Evolutionary conservation across 2,329 filamentous ascomycete species (phyloP).

Genomic region (Phialophora tarda): DNA sequence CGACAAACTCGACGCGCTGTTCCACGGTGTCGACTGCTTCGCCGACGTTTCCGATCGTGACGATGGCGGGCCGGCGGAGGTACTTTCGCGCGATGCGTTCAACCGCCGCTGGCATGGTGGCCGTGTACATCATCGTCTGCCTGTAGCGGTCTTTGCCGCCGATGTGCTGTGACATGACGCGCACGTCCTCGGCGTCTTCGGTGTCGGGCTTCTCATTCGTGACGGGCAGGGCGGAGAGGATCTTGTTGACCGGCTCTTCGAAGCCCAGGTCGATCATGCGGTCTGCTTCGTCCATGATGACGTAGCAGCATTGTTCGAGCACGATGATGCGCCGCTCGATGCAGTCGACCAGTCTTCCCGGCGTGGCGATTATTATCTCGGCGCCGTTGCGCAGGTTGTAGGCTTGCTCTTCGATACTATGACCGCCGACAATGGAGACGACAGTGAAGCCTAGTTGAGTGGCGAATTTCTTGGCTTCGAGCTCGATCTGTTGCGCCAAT

Average conservation of each 20-base stretch:
- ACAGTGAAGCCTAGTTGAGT: slow-evolving; percentile 88
- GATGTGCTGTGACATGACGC: slow-evolving; percentile 81
- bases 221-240: slow-evolving; percentile 90
- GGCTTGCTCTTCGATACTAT: slow-evolving; percentile 90
- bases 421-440: slow-evolving; percentile 97
- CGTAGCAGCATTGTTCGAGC: slow-evolving; percentile 93
- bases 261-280: slow-evolving; percentile 99
- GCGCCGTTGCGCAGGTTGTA: slow-evolving; percentile 89
- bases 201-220: slow-evolving; percentile 93
- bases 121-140: slow-evolving; percentile 99
- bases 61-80: slow-evolving; percentile 86
- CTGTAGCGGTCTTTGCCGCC: slow-evolving; percentile 80
- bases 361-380: slow-evolving; percentile 98
- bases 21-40: slow-evolving; percentile 98
- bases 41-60: slow-evolving; percentile 91
- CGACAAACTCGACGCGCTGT: slow-evolving; percentile 90
- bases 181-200: slow-evolving; percentile 84
- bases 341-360: slow-evolving; percentile 94
- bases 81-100: slow-evolving; percentile 98
- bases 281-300: slow-evolving; percentile 99
- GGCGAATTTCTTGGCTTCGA: slow-evolving; percentile 91
- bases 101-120: slow-evolving; percentile 91
- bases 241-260: slow-evolving; percentile 96
- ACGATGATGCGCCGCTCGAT: slow-evolving; percentile 92
- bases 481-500: slow-evolving; percentile 95